phyloP scores from a whole-genome alignment of 805 yeast genomes.

The Monosporozyma servazzii region DNA sequence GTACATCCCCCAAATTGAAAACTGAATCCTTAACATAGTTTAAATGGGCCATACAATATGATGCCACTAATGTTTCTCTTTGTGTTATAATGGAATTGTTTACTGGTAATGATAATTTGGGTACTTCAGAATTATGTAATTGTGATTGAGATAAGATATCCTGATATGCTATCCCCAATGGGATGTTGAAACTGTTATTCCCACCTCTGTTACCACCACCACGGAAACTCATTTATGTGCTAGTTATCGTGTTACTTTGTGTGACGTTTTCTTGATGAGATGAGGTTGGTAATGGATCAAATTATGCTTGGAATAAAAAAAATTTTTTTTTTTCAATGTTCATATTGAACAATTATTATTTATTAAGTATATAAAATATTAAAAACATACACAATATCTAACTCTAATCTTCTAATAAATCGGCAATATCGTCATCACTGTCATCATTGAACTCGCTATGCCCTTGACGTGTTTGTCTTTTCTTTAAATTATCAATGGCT shows the following conservation, averaged over 20 bases:
- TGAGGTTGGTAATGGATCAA: neutral
- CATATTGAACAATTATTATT: neutral
- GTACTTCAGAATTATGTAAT: conserved; percentile 30
- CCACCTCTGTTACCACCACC: conserved; percentile 23
- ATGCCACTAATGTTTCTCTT: conserved; percentile 43
- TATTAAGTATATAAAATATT: neutral
- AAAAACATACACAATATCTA: neutral
- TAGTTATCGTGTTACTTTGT: neutral
- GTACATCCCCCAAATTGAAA: conserved; percentile 49
- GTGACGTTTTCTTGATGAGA: neutral
- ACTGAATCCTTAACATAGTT: conserved; percentile 52
- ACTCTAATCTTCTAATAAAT: conserved; percentile 48
- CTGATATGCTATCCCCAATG: conserved; percentile 64
- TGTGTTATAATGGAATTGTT: conserved; percentile 44
- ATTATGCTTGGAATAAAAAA: neutral
- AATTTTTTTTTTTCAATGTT: conserved; percentile 2
- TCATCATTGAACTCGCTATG: conserved; percentile 36
- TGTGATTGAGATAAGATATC: conserved; percentile 35
- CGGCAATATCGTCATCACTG: conserved; percentile 62
- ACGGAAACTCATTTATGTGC: conserved; percentile 40
- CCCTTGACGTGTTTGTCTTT: conserved; percentile 25
- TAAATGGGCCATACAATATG: conserved; percentile 44
- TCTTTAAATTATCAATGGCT: conserved; percentile 34
- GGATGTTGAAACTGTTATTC: conserved; percentile 30
- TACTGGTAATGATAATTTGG: conserved; percentile 46